A percentile compares a stretch with the other conserved stretches of the same genome.
These are phyloP conservation scores for Thalassia testudinum DNA, from an alignment of 116 monocot species.

Conservation along the genomic window DNA sequence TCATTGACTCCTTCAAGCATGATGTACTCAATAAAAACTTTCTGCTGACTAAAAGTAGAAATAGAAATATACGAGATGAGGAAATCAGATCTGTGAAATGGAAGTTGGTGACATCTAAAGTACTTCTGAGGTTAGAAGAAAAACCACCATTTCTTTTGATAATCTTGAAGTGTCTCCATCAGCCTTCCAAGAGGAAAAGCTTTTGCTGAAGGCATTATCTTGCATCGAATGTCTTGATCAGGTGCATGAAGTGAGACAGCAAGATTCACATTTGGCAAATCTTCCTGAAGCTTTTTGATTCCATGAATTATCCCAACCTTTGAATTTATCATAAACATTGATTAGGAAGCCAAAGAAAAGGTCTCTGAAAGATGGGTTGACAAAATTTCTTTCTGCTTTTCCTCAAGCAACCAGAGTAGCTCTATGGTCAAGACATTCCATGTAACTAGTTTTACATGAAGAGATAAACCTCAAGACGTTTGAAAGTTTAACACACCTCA, in stretches of 20 bases:
- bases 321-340: neutral
- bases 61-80: slow-evolving; percentile 1
- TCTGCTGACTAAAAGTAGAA: slow-evolving; percentile 48
- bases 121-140: neutral
- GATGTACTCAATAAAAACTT: slow-evolving; percentile 93
- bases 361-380: too few species aligned
- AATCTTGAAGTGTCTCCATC: slow-evolving; percentile 61
- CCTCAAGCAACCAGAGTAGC: too few species aligned
- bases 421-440: too few species aligned
- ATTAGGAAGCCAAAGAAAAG: neutral
- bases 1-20: slow-evolving; percentile 98
- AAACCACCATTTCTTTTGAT: slow-evolving; percentile 71
- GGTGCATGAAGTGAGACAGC: slow-evolving; percentile 97
- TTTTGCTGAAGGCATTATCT: slow-evolving; percentile 92
- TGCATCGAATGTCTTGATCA: slow-evolving; percentile 85
- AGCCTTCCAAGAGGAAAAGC: slow-evolving; percentile 80
- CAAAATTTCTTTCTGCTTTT: too few species aligned
- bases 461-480: too few species aligned
- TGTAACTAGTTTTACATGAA: too few species aligned
- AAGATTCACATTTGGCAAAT: slow-evolving; percentile 77
- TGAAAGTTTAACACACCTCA: too few species aligned
- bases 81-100: neutral
- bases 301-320: slow-evolving; percentile 93
- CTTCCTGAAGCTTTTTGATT: slow-evolving; percentile 65
- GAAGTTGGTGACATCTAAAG: neutral